A percentile compares a stretch with the other conserved stretches of the same genome.
These are phyloP conservation scores for Daldinia bambusicola DNA, from an alignment of 495 filamentous ascomycete genomes.

Conservation along the genomic window DNA sequence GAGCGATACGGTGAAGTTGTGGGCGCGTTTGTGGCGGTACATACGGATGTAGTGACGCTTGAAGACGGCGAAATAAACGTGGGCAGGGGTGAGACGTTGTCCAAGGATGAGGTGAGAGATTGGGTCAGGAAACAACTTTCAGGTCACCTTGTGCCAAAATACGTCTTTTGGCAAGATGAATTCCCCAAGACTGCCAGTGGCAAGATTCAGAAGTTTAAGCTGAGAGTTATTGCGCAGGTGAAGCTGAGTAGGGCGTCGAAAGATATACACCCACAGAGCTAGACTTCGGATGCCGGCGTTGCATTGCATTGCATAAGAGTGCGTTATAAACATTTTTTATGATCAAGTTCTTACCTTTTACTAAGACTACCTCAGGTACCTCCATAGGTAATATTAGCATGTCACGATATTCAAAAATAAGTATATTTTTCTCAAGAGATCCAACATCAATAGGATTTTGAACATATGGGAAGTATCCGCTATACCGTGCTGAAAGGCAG, in stretches of 20 bases:
- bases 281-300: not conserved
- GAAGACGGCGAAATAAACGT: conserved; percentile 39
- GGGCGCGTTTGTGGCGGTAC: conserved; percentile 78
- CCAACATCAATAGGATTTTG: not conserved
- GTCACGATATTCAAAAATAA: not conserved
- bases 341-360: no score
- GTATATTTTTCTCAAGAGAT: not conserved
- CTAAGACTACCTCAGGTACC: not conserved
- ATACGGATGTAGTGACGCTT: conserved; percentile 51
- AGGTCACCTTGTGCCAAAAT: conserved; percentile 84
- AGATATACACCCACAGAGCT: not conserved
- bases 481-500: not conserved
- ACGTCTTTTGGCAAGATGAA: conserved; percentile 83
- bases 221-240: conserved; percentile 66
- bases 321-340: not conserved
- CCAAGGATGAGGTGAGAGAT: conserved; percentile 66
- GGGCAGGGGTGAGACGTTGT: conserved; percentile 46
- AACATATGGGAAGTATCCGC: conserved; percentile 16
- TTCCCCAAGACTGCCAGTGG: conserved; percentile 96
- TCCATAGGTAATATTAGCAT: not conserved
- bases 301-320: not conserved
- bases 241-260: not conserved
- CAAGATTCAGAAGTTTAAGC: conserved; percentile 96
- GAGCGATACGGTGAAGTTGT: conserved; percentile 87
- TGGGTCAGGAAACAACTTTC: conserved; percentile 81